Base-by-base conservation (phyloP, 2,329 filamentous ascomycete species). In the Ophiostoma tasmaniense region DNA sequence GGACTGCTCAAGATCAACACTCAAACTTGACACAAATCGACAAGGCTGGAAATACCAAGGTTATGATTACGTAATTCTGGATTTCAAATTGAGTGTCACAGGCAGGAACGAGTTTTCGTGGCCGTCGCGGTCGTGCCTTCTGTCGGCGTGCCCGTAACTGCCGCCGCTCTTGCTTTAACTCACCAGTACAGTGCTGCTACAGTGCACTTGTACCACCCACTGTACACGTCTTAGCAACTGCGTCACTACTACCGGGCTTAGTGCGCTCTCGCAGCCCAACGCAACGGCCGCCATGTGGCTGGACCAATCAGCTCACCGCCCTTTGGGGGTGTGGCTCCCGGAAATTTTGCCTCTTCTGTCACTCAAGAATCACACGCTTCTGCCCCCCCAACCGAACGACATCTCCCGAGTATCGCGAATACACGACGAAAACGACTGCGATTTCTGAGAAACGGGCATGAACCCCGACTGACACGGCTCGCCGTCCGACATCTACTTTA, bases 341-440 rank as follows among this genome's bases (percentile, higher is more conserved):
- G 67, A 70, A 67, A 61, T 67, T 70, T 70, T 64, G 69, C 69
- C 66, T 68, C 66, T 59, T 66, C 62, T 30, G 35, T 68, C 45
- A 52, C 25, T 62, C 50, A 30, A 68, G 22, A 64, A 66, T 68
- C 62, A 52, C 30, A 62, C 64, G 61, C 66, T 68, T 50, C 59
- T 11, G n/a, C 59, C 59, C 61, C 30, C 61, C 61, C 59, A 30
- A 65, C 30, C 68, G 5, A 45, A 52, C 62, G 22, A 37, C 17
- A 64, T 7, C 64, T 59, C 45, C 22, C 59, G 59, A 69, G 20
- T 33, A 42, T 55, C 30, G 42, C 35, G 20, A 13, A 22, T 33
- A 28, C 35, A 59, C 52, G n/a, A 55, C 45, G 20, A 13, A 3
- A 50, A 17, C 28, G 25, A 61, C 25, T 61, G 50, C 50, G 17